A percentile compares a stretch with the other conserved stretches of the same genome.
phyloP scores from a whole-genome alignment of 345 rosid genomes.

The Arabidopsis thaliana region DNA sequence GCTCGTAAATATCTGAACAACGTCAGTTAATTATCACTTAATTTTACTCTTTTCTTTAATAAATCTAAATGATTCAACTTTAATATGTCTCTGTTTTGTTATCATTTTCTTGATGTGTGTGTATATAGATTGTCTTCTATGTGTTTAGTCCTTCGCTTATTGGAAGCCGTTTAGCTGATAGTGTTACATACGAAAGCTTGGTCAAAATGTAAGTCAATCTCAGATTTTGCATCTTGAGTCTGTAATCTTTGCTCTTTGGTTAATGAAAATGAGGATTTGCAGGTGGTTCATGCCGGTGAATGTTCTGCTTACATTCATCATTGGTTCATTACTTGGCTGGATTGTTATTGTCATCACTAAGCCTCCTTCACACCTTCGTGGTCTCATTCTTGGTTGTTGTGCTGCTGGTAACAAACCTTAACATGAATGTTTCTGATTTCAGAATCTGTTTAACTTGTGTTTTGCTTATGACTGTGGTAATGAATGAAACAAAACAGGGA shows the following conservation, averaged over 20 bases:
- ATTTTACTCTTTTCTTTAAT: neutral
- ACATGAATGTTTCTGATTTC: neutral
- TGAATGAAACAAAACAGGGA: conserved; percentile 50
- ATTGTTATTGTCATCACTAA: conserved; percentile 49
- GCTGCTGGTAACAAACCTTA: conserved; percentile 37
- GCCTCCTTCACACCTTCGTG: conserved; percentile 54
- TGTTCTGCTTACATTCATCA: conserved; percentile 56
- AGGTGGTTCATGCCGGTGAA: conserved; percentile 80
- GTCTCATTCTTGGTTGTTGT: conserved; percentile 42
- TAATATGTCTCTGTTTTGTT: neutral
- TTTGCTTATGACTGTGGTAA: neutral
- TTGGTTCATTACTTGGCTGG: conserved; percentile 59
- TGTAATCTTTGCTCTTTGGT: conserved; percentile 7
- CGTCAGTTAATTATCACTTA: conserved; percentile 33
- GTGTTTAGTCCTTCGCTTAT: conserved; percentile 72
- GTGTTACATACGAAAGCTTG: conserved; percentile 61
- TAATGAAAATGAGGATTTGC: neutral
- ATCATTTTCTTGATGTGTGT: neutral
- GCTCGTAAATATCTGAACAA: conserved; percentile 63
- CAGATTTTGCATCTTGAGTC: neutral
- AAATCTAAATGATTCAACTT: neutral
- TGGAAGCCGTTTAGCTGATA: conserved; percentile 56
- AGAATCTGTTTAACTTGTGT: neutral
- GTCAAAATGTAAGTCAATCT: conserved; percentile 52
- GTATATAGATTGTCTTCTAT: conserved; percentile 57